Percentiles rank a stretch among this genome's conserved stretches.
These are phyloP conservation scores for Crithidia thermophila DNA, from an alignment of 208 protist species.

Conservation along the genomic window DNA sequence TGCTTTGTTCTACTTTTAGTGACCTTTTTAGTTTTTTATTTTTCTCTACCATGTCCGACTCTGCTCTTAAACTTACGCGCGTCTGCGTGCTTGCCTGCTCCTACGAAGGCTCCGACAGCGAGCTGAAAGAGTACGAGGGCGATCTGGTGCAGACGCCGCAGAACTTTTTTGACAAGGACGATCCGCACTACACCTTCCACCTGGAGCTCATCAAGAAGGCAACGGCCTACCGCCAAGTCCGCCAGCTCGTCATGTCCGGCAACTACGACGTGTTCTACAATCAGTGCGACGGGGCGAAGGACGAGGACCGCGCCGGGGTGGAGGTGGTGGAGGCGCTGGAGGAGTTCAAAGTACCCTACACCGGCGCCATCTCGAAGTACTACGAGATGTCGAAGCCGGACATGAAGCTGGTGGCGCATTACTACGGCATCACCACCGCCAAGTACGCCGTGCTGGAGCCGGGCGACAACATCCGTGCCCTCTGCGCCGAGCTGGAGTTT, in stretches of 20 bases:
- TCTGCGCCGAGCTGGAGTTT: slow-evolving; percentile 54
- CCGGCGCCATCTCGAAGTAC: slow-evolving; percentile 87
- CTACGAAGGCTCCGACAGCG: slow-evolving; percentile 87
- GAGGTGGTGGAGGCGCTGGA: slow-evolving; percentile 90
- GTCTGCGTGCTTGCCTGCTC: slow-evolving; percentile 85
- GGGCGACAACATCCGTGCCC: slow-evolving; percentile 47
- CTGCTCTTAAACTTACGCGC: slow-evolving; percentile 23
- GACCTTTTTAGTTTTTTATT: too few relatives aligned
- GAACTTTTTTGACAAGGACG: slow-evolving; percentile 69
- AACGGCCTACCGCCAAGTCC: slow-evolving; percentile 82
- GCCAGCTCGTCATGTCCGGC: slow-evolving; percentile 80
- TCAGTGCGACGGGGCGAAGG: slow-evolving; percentile 88
- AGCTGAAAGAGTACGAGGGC: slow-evolving; percentile 76
- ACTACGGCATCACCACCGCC: slow-evolving; percentile 71
- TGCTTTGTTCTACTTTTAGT: too few relatives aligned
- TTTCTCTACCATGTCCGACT: slow-evolving; percentile 21
- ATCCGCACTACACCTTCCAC: slow-evolving; percentile 60
- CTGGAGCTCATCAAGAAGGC: slow-evolving; percentile 81
- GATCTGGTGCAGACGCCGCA: slow-evolving; percentile 79
- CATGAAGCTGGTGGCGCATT: slow-evolving; percentile 91
- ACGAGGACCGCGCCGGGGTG: slow-evolving; percentile 87
- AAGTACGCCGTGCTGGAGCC: slow-evolving; percentile 63
- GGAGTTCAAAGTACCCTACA: slow-evolving; percentile 90
- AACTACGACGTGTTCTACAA: slow-evolving; percentile 92
- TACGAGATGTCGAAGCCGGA: slow-evolving; percentile 90